Conservation (phyloP, 1,139 yeast species). For the Pichia sp. region DNA sequence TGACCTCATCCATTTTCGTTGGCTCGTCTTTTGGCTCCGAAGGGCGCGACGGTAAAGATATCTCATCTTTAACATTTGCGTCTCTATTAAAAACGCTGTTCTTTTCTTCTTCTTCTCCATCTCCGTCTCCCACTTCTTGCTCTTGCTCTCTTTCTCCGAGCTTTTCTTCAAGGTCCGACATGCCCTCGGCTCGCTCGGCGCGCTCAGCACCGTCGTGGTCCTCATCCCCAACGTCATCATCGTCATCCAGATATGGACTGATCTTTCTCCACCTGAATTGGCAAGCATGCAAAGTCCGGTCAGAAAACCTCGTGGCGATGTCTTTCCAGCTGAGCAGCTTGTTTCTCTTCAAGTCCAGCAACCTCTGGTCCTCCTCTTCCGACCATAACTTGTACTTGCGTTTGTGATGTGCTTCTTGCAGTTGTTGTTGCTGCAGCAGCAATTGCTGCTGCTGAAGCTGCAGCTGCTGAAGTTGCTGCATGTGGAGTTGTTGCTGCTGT, state of each 20-base stretch:
- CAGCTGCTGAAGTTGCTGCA: not conserved
- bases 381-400: conserved; percentile 22
- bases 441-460: not conserved
- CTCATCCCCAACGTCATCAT: not conserved
- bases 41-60: too few relatives aligned
- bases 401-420: conserved; percentile 6
- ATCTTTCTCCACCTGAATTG: conserved; percentile 22
- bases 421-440: not conserved
- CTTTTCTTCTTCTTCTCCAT: not conserved
- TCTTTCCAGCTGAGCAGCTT: conserved; percentile 18
- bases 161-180: too few relatives aligned
- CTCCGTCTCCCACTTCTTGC: too few relatives aligned
- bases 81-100: too few relatives aligned
- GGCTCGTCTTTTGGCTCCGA: not conserved
- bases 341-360: conserved; percentile 14
- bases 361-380: conserved; percentile 15
- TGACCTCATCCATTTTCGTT: too few relatives aligned
- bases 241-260: conserved; percentile 8
- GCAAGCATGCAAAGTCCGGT: conserved; percentile 20
- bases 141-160: too few relatives aligned
- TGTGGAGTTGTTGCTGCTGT: not conserved
- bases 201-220: too few relatives aligned
- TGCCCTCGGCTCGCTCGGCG: too few relatives aligned
- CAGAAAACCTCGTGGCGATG: conserved; percentile 15
- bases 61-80: too few relatives aligned